Conservation (phyloP, 495 filamentous ascomycete genomes). For the Hypoxylon fragiforme region DNA sequence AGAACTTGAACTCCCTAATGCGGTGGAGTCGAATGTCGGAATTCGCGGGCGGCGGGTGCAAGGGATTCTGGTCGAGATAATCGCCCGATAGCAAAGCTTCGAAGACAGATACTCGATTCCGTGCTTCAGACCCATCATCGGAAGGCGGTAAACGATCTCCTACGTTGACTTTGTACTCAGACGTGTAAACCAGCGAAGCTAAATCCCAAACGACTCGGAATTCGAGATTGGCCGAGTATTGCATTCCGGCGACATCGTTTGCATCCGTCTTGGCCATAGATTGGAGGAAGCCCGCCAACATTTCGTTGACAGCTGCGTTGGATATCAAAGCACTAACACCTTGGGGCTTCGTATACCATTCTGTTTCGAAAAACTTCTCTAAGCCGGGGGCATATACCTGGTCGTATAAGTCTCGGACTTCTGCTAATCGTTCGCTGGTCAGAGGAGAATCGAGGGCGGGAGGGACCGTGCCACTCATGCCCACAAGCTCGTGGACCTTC, state of each 20-base stretch:
- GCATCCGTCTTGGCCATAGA: constrained; percentile 43
- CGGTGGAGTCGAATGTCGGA: constrained; percentile 55
- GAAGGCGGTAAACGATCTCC: constrained; percentile 31
- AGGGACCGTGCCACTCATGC: constrained; percentile 64
- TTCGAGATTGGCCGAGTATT: constrained; percentile 65
- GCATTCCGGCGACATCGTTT: constrained; percentile 63
- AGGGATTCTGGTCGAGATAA: constrained; percentile 60
- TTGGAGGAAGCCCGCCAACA: constrained; percentile 63
- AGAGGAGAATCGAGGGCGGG: constrained; percentile 60
- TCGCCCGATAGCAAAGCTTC: constrained; percentile 74
- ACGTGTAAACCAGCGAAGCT: constrained; percentile 46
- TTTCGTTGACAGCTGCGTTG: constrained; percentile 61
- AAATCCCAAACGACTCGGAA: constrained; percentile 73
- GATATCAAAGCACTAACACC: constrained; percentile 48
- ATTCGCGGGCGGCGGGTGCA: constrained; percentile 47
- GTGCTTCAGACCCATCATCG: constrained; percentile 63
- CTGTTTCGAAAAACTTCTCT: constrained; percentile 79
- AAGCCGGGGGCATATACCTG: constrained; percentile 78
- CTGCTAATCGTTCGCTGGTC: constrained; percentile 59
- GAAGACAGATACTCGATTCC: constrained; percentile 69
- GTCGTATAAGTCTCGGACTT: constrained; percentile 73
- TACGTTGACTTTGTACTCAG: constrained; percentile 36
- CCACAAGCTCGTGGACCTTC: constrained; percentile 75
- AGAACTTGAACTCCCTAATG: constrained; percentile 74
- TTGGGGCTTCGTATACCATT: constrained; percentile 67